Base-by-base conservation (phyloP, 352 stramenopile species). In the Phytophthora pinifolia region DNA sequence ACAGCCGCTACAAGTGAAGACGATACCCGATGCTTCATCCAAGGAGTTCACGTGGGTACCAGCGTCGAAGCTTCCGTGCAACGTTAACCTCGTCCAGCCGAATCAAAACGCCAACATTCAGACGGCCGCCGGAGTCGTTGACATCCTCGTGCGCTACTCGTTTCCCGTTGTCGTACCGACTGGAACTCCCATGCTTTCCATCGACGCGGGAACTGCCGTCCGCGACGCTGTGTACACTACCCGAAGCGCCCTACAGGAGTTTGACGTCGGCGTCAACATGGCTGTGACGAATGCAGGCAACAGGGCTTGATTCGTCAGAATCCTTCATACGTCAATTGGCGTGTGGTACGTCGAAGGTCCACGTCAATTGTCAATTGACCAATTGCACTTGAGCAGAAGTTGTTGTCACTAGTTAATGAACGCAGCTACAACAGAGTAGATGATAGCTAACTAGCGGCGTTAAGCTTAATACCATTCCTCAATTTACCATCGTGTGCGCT, bases 251-350 rank as follows among this genome's bases (percentile, higher is more conserved):
- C 17, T 78, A 0, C 65, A 79, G n/a, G 61, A 82, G 39, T 88
- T 92, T 54, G 79, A 92, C 29, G 73, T 92, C 0, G 79, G 75
- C 1, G 57, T 79, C 0, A 59, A 78, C 2, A 72, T 65, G 39
- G n/a, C n/a, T n/a, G n/a, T n/a, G n/a, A n/a, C n/a, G n/a, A n/a
- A n/a, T n/a, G n/a, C n/a, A n/a, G n/a, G n/a, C n/a, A n/a, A n/a
- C n/a, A n/a, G n/a, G n/a, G n/a, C n/a, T n/a, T n/a, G n/a, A n/a
- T n/a, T n/a, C n/a, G n/a, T n/a, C n/a, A n/a, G n/a, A n/a, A n/a
- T n/a, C n/a, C n/a, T n/a, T n/a, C n/a, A n/a, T n/a, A n/a, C n/a
- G n/a, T n/a, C n/a, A n/a, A n/a, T n/a, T n/a, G n/a, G n/a, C n/a
- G n/a, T n/a, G n/a, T n/a, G n/a, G n/a, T n/a, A n/a, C n/a, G n/a